phyloP scores from a whole-genome alignment of 2,329 filamentous ascomycete genomes.

The Aspergillus flavus region DNA sequence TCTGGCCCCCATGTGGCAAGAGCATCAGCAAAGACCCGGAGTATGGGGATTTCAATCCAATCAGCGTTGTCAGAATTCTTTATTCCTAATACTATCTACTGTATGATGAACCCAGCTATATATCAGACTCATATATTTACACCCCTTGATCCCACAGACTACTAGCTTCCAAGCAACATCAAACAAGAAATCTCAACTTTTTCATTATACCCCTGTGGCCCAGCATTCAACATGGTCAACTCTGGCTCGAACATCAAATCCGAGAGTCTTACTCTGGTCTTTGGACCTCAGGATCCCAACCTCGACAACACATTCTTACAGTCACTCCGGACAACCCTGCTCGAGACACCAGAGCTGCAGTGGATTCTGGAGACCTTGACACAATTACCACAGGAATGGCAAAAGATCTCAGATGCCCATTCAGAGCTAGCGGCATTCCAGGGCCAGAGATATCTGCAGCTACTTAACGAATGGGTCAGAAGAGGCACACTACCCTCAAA shows the following conservation, averaged over 20 bases:
- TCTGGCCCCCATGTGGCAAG: background rate
- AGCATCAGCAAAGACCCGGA: background rate
- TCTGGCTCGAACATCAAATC: background rate
- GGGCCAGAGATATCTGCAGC: background rate
- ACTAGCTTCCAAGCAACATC: background rate
- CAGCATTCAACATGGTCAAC: background rate
- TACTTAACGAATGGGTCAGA: background rate
- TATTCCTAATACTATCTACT: too few species aligned
- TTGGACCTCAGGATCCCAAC: background rate
- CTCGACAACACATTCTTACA: background rate
- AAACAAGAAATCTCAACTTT: background rate
- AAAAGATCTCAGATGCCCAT: background rate
- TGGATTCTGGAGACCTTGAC: background rate
- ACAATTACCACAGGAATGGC: background rate
- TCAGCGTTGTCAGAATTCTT: background rate
- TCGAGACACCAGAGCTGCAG: background rate
- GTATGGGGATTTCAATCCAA: background rate
- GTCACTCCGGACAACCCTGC: background rate
- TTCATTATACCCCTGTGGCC: background rate
- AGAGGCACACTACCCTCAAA: background rate
- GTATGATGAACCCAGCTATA: too few species aligned
- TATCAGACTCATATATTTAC: too few species aligned
- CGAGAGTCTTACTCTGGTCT: background rate
- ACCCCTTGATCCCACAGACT: too few species aligned
- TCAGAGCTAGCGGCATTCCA: background rate